phyloP scores from a whole-genome alignment of 441 rosid genomes.

The Sinapis alba region DNA sequence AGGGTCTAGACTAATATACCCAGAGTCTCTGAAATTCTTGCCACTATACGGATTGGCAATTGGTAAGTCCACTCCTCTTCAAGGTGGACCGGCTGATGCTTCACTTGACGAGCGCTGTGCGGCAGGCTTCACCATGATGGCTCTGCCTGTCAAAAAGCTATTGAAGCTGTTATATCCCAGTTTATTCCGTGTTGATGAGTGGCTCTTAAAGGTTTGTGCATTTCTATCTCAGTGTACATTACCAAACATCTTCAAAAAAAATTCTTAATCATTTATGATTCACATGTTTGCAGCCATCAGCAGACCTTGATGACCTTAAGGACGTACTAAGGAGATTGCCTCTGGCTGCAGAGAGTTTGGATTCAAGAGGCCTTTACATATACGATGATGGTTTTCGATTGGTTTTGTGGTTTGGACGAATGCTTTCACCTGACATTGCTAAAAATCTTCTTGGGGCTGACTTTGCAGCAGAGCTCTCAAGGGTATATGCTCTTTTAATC shows the following conservation, averaged over 20 bases:
- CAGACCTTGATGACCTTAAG: constrained; percentile 46
- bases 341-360: constrained; percentile 84
- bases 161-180: constrained; percentile 85
- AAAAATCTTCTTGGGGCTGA: constrained; percentile 83
- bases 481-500: constrained; percentile 56
- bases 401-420: constrained; percentile 93
- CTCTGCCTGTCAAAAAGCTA: constrained; percentile 82
- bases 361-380: constrained; percentile 90
- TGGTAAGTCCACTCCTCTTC: constrained; percentile 76
- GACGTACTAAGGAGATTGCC: constrained; percentile 58
- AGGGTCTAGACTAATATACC: constrained; percentile 91
- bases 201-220: constrained; percentile 65
- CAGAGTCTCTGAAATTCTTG: constrained; percentile 83
- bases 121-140: constrained; percentile 88
- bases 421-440: constrained; percentile 86
- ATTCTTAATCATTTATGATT: constrained; percentile 24
- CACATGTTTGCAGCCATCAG: constrained; percentile 57
- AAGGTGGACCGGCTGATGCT: constrained; percentile 90
- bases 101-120: constrained; percentile 93
- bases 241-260: constrained; percentile 11
- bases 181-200: constrained; percentile 83
- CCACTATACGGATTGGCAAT: constrained; percentile 87
- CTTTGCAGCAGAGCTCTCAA: constrained; percentile 88
- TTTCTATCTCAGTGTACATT: constrained; percentile 1
- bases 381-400: constrained; percentile 88